Evolutionary conservation across 805 yeast genomes (phyloP).

Genomic region (Myxozyma monticola): DNA sequence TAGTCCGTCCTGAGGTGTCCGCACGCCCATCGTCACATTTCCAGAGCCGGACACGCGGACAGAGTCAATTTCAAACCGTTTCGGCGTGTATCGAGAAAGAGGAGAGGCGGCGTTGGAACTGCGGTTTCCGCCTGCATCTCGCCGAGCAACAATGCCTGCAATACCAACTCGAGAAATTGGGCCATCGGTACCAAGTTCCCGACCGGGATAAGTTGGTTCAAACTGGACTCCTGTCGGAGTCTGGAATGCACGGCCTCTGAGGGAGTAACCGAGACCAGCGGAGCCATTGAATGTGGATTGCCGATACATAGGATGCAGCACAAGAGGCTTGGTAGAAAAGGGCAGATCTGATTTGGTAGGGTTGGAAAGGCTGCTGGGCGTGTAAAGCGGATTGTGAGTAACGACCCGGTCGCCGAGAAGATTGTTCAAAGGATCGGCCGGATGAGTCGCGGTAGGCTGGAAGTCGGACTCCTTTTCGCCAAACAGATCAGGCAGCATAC

Average conservation of each 20-base stretch:
- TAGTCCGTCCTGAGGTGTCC: conserved; percentile 2
- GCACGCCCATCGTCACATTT: conserved; percentile 2
- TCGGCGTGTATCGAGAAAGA: conserved; percentile 2
- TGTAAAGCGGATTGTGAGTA: conserved; percentile 1
- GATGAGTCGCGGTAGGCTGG: background rate
- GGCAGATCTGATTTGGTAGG: background rate
- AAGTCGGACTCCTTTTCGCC: background rate
- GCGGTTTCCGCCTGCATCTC: background rate
- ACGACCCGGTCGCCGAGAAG: background rate
- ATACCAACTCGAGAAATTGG: conserved; percentile 3
- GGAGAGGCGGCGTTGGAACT: background rate
- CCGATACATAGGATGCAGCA: conserved; percentile 6
- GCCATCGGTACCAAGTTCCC: conserved; percentile 1
- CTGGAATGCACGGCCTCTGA: conserved; percentile 8
- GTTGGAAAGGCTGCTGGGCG: background rate
- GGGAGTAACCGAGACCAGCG: conserved; percentile 11
- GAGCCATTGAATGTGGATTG: conserved; percentile 4
- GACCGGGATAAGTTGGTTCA: conserved; percentile 11
- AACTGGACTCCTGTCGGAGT: conserved; percentile 3
- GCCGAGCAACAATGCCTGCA: conserved; percentile 8
- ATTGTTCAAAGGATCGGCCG: background rate
- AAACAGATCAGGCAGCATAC: background rate
- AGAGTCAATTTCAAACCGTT: background rate
- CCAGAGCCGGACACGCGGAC: conserved; percentile 7
- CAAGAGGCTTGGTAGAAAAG: background rate